Percentiles rank a stretch among this genome's conserved stretches.
phyloP scores from a whole-genome alignment of 441 rosid genomes.

The Rhodomyrtus psidioides region DNA sequence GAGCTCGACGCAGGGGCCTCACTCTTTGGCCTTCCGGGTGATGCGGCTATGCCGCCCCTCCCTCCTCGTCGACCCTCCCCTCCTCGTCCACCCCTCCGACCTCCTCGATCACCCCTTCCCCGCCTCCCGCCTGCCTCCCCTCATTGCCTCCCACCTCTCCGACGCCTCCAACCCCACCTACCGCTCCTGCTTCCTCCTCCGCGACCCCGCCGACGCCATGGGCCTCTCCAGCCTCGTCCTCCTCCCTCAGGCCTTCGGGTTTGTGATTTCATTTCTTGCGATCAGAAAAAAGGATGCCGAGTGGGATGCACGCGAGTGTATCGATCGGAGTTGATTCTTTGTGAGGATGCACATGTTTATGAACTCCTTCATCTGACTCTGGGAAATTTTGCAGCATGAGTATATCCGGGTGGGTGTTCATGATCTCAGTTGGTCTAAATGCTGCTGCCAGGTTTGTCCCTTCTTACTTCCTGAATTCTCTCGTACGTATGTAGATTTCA shows the following conservation, averaged over 20 bases:
- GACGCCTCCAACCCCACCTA: conserved; percentile 63
- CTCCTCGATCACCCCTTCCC: conserved; percentile 38
- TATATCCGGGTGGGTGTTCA: conserved; percentile 49
- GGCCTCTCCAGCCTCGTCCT: conserved; percentile 92
- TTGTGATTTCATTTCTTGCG: background rate
- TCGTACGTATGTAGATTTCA: background rate
- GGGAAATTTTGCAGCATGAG: conserved; percentile 37
- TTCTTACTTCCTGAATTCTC: background rate
- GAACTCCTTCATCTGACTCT: background rate
- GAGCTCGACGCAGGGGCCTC: conserved; percentile 76
- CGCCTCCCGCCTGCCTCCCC: background rate
- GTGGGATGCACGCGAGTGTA: background rate
- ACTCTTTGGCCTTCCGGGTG: conserved; percentile 92
- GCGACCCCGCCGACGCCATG: conserved; percentile 61
- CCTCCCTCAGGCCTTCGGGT: conserved; percentile 96
- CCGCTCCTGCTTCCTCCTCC: conserved; percentile 63
- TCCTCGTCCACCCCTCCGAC: conserved; percentile 76
- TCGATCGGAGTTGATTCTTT: background rate
- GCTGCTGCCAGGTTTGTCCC: conserved; percentile 47
- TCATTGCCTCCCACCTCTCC: background rate
- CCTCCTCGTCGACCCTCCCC: conserved; percentile 75
- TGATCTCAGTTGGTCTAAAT: conserved; percentile 61
- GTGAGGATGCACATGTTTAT: background rate
- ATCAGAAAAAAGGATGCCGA: background rate
- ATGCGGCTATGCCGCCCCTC: conserved; percentile 93